These are phyloP conservation scores for thale cress (Arabidopsis thaliana) DNA, from an alignment of 345 rosid species.

Conservation along the genomic window TAIR10.1 NC_003076.8:9111501-9112000, in stretches of 20 bases:
- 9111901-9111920: conserved; percentile 11
- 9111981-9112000: neutral
- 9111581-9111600: conserved; percentile 38
- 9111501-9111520: conserved; percentile 40
- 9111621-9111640: conserved; percentile 20
- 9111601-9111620: conserved; percentile 29
- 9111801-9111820: conserved; percentile 15
- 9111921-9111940: neutral
- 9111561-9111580: conserved; percentile 38
- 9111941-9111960: neutral
- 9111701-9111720: conserved; percentile 2
- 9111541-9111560: conserved; percentile 43
- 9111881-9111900: neutral
- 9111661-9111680: conserved; percentile 15
- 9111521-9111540: conserved; percentile 34
- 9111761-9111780: conserved; percentile 17
- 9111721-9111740: neutral
- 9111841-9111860: neutral
- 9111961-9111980: neutral
- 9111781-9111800: conserved; percentile 32
- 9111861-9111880: neutral
- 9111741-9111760: neutral
- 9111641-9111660: conserved; percentile 36
- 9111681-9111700: conserved; percentile 9
- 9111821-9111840: conserved; percentile 11